Evolutionary conservation across 2,329 filamentous ascomycete species (phyloP).

Genomic region (Talaromyces funiculosus): DNA sequence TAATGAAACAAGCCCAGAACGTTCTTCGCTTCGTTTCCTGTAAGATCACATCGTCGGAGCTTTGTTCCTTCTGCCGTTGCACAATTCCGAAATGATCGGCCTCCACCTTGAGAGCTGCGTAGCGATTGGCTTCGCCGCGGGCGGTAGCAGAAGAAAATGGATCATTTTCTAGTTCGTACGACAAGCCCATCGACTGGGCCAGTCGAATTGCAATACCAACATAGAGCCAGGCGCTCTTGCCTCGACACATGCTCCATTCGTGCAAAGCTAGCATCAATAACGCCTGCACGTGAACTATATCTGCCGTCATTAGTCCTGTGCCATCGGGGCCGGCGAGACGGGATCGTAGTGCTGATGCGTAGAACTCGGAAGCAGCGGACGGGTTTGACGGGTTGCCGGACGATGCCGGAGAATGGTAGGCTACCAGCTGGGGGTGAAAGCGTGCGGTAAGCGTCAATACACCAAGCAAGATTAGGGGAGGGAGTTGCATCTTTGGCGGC

Average conservation of each 20-base stretch:
- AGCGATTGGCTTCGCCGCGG: slow-evolving; percentile 19
- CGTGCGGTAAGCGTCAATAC: slow-evolving; percentile 53
- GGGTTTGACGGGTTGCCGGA: slow-evolving; percentile 43
- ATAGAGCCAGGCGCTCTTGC: slow-evolving; percentile 49
- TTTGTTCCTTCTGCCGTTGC: slow-evolving; percentile 29
- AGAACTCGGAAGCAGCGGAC: slow-evolving; percentile 49
- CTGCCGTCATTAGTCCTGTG: slow-evolving; percentile 36
- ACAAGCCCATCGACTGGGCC: slow-evolving; percentile 42
- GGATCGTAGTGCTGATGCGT: slow-evolving; percentile 48
- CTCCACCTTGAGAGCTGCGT: slow-evolving; percentile 31
- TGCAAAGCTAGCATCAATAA: slow-evolving; percentile 53
- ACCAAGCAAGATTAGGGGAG: slow-evolving; percentile 49
- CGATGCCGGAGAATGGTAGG: slow-evolving; percentile 44
- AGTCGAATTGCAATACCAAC: slow-evolving; percentile 43
- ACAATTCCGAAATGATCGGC: slow-evolving; percentile 34
- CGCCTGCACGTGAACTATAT: slow-evolving; percentile 50
- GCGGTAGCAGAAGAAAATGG: slow-evolving; percentile 26
- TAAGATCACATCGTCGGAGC: slow-evolving; percentile 45
- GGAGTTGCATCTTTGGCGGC: slow-evolving; percentile 31
- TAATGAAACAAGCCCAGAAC: slow-evolving; percentile 51
- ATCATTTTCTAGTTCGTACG: slow-evolving; percentile 45
- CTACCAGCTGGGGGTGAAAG: slow-evolving; percentile 48
- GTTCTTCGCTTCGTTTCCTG: slow-evolving; percentile 49
- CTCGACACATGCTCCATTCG: slow-evolving; percentile 53
- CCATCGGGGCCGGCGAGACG: slow-evolving; percentile 42